Percentiles rank a stretch among this genome's conserved stretches.
These are phyloP conservation scores for Backusella morwellensis DNA, from an alignment of 192 early-diverging fungal genomes.

Conservation along the genomic window DNA sequence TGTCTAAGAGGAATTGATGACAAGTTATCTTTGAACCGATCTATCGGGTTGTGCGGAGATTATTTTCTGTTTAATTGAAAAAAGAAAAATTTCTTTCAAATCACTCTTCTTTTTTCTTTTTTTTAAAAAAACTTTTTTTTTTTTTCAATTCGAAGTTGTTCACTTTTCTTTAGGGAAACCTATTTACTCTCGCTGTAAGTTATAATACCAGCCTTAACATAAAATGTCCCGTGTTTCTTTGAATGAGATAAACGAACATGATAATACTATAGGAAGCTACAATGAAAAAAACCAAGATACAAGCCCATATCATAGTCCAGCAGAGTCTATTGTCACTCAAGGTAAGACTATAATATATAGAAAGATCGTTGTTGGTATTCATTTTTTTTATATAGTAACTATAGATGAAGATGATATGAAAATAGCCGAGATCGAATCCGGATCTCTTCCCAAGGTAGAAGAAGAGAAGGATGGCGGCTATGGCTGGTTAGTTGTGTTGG, in stretches of 20 bases:
- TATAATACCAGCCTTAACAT: background rate
- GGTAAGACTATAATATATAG: background rate
- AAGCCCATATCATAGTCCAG: background rate
- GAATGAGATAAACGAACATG: constrained; percentile 6
- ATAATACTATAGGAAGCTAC: background rate
- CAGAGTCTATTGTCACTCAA: background rate
- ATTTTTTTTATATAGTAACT: background rate
- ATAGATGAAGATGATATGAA: background rate
- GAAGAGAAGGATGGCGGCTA: constrained; percentile 36
- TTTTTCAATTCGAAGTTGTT: background rate
- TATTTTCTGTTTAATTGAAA: too few species aligned
- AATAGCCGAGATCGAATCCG: background rate
- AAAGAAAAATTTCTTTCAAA: too few species aligned
- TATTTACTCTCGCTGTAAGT: background rate
- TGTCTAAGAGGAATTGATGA: too few species aligned
- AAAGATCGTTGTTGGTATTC: too few species aligned
- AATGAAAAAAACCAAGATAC: background rate
- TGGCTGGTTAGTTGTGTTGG: constrained; percentile 43
- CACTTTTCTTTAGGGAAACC: too few species aligned
- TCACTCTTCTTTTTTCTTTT: too few species aligned
- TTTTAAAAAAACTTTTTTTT: too few species aligned
- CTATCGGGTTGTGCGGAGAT: too few species aligned
- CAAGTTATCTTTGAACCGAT: too few species aligned
- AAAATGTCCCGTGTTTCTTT: background rate
- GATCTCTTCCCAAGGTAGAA: background rate